These are phyloP conservation scores for Boletus subparvulus DNA, from an alignment of 768 basidiomycete species.

Conservation along the genomic window DNA sequence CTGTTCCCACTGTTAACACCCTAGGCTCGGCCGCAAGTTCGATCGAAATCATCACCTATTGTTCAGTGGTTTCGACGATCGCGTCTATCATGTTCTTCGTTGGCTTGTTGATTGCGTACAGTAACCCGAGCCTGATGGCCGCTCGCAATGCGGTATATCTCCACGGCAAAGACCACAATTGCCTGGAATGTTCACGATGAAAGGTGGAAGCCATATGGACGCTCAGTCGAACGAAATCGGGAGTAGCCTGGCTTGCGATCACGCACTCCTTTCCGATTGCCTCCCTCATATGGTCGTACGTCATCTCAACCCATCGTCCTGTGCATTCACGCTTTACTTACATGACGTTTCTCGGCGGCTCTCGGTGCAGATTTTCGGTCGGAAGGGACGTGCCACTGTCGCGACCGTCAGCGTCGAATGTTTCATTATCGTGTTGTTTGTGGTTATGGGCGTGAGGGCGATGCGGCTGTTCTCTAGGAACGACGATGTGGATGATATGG, in stretches of 20 bases:
- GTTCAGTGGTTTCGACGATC: constrained; percentile 9
- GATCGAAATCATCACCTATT: constrained; percentile 14
- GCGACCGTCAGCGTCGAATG: constrained; percentile 5
- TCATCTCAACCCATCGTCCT: neutral
- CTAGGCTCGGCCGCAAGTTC: neutral
- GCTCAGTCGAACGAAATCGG: neutral
- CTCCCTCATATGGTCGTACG: too few relatives aligned
- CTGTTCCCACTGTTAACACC: constrained; percentile 5
- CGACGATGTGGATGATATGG: neutral
- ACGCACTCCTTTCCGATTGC: constrained; percentile 15
- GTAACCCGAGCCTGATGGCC: neutral
- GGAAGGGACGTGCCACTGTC: neutral
- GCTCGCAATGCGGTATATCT: constrained; percentile 5
- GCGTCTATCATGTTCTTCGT: too few relatives aligned
- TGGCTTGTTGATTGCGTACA: constrained; percentile 13
- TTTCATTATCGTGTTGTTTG: neutral
- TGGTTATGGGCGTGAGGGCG: neutral
- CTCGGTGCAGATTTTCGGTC: constrained; percentile 11
- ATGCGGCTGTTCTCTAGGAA: neutral
- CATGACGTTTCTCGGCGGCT: constrained; percentile 3
- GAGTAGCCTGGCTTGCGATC: constrained; percentile 10
- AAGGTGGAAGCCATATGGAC: constrained; percentile 3
- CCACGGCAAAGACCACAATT: too few relatives aligned
- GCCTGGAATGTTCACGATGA: neutral
- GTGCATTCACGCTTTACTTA: neutral